Conservation (phyloP, 192 early-diverging fungal genomes). For the Gaertneriomyces semiglobifer region DNA sequence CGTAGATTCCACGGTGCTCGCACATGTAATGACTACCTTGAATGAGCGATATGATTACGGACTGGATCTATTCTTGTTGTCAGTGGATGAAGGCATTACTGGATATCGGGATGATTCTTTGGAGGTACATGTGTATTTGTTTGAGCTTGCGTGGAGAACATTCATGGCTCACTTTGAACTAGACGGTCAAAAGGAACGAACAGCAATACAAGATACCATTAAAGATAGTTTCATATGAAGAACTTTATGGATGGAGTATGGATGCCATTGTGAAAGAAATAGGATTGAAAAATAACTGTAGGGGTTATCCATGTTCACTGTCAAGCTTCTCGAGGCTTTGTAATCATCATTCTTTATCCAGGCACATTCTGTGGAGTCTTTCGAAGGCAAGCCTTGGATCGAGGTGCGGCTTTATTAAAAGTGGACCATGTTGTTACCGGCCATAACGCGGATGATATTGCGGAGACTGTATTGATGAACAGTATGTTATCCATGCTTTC, state of each 20-base stretch:
- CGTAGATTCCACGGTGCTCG: constrained; percentile 89
- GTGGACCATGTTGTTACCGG: constrained; percentile 97
- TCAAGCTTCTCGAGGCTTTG: background rate
- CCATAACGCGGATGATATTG: constrained; percentile 98
- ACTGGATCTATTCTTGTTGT: constrained; percentile 84
- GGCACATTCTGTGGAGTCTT: constrained; percentile 97
- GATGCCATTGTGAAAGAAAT: constrained; percentile 92
- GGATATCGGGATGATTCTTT: constrained; percentile 98
- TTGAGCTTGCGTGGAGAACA: background rate
- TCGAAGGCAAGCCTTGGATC: constrained; percentile 91
- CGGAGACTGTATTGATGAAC: constrained; percentile 98
- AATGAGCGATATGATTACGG: constrained; percentile 93
- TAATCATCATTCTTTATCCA: background rate
- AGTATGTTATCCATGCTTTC: constrained; percentile 41
- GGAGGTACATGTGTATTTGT: constrained; percentile 42
- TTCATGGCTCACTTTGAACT: background rate
- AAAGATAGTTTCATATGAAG: constrained; percentile 89
- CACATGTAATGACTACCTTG: constrained; percentile 87
- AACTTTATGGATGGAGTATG: constrained; percentile 99
- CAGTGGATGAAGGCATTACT: constrained; percentile 95
- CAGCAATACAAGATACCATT: constrained; percentile 90
- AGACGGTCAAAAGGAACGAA: constrained; percentile 93
- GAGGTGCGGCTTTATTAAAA: constrained; percentile 84
- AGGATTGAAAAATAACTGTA: constrained; percentile 95
- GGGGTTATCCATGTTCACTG: background rate